These are phyloP conservation scores for Tolypocladium capitatum DNA, from an alignment of 2,329 filamentous ascomycete genomes.

Conservation along the genomic window DNA sequence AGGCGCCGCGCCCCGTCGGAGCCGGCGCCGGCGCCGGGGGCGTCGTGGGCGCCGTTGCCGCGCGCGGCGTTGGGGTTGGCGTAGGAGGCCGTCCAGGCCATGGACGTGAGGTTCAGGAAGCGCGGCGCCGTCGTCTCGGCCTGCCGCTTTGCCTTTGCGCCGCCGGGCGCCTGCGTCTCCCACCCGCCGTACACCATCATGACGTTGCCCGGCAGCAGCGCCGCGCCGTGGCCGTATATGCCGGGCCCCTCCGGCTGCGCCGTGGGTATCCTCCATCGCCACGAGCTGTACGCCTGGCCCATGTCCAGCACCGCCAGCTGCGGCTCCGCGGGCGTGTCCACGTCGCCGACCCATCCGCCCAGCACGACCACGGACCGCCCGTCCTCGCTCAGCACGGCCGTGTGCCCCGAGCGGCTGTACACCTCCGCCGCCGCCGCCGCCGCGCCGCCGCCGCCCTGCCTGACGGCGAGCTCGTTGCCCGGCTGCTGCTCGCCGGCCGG, in stretches of 20 bases:
- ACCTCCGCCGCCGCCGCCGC: constrained; percentile 22
- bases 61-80: constrained; percentile 29
- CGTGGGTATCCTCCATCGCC: constrained; percentile 56
- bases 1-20: constrained; percentile 19
- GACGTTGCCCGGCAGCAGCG: constrained; percentile 50
- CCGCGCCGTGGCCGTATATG: constrained; percentile 51
- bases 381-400: constrained; percentile 66
- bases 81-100: constrained; percentile 38
- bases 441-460: neutral
- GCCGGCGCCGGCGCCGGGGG: constrained; percentile 9
- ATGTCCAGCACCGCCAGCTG: constrained; percentile 69
- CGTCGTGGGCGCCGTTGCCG: constrained; percentile 4
- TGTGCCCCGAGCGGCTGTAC: constrained; percentile 81
- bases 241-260: constrained; percentile 31
- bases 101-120: constrained; percentile 46
- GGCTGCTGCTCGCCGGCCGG: constrained; percentile 12
- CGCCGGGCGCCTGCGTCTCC: constrained; percentile 24
- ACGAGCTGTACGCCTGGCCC: constrained; percentile 60
- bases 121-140: constrained; percentile 15
- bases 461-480: neutral
- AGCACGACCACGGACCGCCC: constrained; percentile 65
- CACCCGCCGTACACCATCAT: constrained; percentile 57
- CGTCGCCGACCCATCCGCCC: constrained; percentile 87
- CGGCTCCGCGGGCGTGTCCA: constrained; percentile 61
- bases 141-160: constrained; percentile 20